A percentile compares a stretch with the other conserved stretches of the same genome.
phyloP scores from a whole-genome alignment of 2,329 filamentous ascomycete species.

The Plectosphaerella plurivora region DNA sequence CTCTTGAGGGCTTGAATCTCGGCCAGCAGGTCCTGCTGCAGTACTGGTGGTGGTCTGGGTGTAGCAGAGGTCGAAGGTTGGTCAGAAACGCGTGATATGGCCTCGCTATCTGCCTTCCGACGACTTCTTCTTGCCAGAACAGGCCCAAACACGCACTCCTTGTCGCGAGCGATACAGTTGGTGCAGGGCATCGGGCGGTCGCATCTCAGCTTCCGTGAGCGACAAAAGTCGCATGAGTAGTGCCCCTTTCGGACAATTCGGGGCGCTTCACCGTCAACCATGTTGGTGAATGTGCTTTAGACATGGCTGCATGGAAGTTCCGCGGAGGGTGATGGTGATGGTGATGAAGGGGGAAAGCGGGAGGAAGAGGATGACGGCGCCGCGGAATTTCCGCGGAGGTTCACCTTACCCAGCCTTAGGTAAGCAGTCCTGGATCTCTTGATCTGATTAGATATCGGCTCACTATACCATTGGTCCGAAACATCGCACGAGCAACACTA shows the following conservation, averaged over 20 bases:
- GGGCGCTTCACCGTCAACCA: background rate
- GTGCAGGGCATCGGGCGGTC: constrained; percentile 19
- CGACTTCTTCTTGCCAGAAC: background rate
- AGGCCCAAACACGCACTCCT: constrained; percentile 1
- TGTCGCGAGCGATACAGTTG: constrained; percentile 18
- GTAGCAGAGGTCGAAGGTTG: background rate
- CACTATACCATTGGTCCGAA: too few species aligned
- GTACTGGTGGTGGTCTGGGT: background rate
- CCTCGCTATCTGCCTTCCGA: background rate
- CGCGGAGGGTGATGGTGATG: background rate
- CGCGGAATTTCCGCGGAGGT: background rate
- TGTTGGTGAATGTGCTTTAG: background rate
- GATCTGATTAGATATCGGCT: too few species aligned
- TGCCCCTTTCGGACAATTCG: background rate
- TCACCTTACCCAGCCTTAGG: background rate
- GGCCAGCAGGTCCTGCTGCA: background rate
- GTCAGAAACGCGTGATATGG: background rate
- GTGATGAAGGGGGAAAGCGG: background rate
- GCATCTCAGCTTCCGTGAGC: constrained; percentile 21
- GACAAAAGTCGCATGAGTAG: constrained; percentile 19
- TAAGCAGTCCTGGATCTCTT: too few species aligned
- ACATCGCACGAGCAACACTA: too few species aligned
- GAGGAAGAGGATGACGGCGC: background rate
- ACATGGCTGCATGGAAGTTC: background rate
- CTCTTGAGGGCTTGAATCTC: background rate